phyloP scores from a whole-genome alignment of 2,329 filamentous ascomycete genomes.

The Aspergillus sp. region DNA sequence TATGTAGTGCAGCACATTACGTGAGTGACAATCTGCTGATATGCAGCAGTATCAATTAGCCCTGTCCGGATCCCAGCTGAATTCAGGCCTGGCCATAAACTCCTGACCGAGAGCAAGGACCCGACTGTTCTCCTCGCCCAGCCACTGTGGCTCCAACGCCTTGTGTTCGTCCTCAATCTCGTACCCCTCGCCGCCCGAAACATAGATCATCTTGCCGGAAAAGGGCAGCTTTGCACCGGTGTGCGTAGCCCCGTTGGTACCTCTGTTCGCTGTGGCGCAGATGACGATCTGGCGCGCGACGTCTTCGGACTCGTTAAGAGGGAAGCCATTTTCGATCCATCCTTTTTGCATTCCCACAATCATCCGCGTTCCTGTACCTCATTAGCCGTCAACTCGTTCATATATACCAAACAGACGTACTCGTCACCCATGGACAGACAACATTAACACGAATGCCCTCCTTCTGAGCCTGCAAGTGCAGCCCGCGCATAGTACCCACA shows the following conservation, averaged over 20 bases:
- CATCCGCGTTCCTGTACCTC: neutral
- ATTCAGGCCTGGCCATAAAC: neutral
- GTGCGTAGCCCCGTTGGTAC: neutral
- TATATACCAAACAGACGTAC: neutral
- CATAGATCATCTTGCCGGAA: conserved; percentile 3
- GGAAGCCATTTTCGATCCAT: neutral
- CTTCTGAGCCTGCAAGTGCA: neutral
- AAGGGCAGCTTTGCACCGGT: neutral
- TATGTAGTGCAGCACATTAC: too few relatives aligned
- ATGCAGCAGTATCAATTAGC: neutral
- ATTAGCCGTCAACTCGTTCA: neutral
- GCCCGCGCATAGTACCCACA: conserved; percentile 6
- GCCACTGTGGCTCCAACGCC: neutral
- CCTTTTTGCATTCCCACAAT: conserved; percentile 3
- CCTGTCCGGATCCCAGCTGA: conserved; percentile 1
- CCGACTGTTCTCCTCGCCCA: neutral
- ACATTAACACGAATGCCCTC: conserved; percentile 7
- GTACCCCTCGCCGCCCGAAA: conserved; percentile 1
- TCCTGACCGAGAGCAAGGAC: neutral
- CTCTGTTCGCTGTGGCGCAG: conserved; percentile 1
- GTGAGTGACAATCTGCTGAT: too few relatives aligned
- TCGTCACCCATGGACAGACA: conserved; percentile 7
- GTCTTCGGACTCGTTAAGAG: conserved; percentile 3
- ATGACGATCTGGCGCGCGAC: neutral
- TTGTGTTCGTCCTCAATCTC: conserved; percentile 4